phyloP scores from a whole-genome alignment of 352 stramenopile species.

The Thalassiosira allenii region DNA sequence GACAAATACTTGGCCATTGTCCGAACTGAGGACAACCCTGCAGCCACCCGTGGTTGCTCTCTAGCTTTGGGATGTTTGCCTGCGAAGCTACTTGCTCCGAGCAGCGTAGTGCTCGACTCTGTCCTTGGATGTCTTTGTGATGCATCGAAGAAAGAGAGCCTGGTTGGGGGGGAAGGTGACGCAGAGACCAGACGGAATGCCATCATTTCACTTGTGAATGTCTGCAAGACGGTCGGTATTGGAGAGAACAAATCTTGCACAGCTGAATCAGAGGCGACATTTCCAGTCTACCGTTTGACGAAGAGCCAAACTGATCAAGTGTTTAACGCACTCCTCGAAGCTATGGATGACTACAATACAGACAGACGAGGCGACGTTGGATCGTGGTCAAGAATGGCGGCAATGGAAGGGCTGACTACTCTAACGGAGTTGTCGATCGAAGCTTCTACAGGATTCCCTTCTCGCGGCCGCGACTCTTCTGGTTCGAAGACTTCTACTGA shows the following conservation, averaged over 20 bases:
- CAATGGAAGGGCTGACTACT: constrained; percentile 91
- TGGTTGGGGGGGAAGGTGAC: constrained; percentile 80
- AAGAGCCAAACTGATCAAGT: constrained; percentile 78
- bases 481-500: neutral
- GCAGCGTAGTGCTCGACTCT: constrained; percentile 64
- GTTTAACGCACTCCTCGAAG: constrained; percentile 88
- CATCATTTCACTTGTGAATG: constrained; percentile 90
- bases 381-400: constrained; percentile 95
- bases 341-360: constrained; percentile 94
- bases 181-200: constrained; percentile 96
- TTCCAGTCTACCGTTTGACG: constrained; percentile 56
- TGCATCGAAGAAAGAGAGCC: constrained; percentile 65
- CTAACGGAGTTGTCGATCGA: constrained; percentile 83
- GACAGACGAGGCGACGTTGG: constrained; percentile 98
- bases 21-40: constrained; percentile 88
- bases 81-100: constrained; percentile 81
- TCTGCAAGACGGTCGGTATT: constrained; percentile 82
- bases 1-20: constrained; percentile 85
- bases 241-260: neutral
- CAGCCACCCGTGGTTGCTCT: constrained; percentile 89
- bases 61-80: constrained; percentile 89
- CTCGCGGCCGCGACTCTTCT: constrained; percentile 58
- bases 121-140: constrained; percentile 75
- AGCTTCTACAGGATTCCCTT: constrained; percentile 66
- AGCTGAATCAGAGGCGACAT: constrained; percentile 9